Conservation (phyloP, 176 grass and related monocot genomes). For the Oryza rufipogon region DNA sequence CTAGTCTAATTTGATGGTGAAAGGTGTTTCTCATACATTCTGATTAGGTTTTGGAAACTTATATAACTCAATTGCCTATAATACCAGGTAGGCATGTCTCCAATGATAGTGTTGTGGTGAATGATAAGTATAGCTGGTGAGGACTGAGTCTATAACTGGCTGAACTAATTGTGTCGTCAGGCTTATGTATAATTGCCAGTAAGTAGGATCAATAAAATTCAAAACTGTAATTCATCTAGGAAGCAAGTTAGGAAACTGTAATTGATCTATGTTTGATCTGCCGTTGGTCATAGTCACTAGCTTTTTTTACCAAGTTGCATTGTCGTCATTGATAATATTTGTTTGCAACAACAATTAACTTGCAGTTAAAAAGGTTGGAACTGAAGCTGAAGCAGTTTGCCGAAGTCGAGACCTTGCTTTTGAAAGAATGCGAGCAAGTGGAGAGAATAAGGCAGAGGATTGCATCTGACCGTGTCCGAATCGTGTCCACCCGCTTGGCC, state of each 20-base stretch:
- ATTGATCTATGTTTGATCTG: background rate
- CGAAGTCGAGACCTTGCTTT: slow-evolving; percentile 82
- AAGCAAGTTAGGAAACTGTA: background rate
- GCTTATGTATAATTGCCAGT: background rate
- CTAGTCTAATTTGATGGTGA: slow-evolving; percentile 29
- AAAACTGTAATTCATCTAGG: background rate
- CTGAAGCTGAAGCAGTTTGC: slow-evolving; percentile 96
- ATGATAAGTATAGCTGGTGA: background rate
- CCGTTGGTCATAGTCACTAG: slow-evolving; percentile 5
- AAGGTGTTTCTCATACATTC: background rate
- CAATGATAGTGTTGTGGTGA: background rate
- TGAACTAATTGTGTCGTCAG: background rate
- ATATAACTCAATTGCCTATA: background rate
- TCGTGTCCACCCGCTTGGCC: slow-evolving; percentile 49
- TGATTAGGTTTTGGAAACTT: background rate
- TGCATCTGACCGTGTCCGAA: slow-evolving; percentile 54
- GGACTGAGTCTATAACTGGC: background rate
- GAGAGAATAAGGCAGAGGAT: slow-evolving; percentile 75
- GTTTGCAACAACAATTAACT: slow-evolving; percentile 34
- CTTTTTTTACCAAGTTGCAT: background rate
- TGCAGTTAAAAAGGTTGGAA: slow-evolving; percentile 95
- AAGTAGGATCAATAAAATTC: background rate
- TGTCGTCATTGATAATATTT: slow-evolving; percentile 22
- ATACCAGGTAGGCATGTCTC: background rate
- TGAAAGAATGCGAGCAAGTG: slow-evolving; percentile 95